These are phyloP conservation scores for Trametes hirsuta DNA, from an alignment of 1,284 basidiomycete genomes.

Conservation along the genomic window DNA sequence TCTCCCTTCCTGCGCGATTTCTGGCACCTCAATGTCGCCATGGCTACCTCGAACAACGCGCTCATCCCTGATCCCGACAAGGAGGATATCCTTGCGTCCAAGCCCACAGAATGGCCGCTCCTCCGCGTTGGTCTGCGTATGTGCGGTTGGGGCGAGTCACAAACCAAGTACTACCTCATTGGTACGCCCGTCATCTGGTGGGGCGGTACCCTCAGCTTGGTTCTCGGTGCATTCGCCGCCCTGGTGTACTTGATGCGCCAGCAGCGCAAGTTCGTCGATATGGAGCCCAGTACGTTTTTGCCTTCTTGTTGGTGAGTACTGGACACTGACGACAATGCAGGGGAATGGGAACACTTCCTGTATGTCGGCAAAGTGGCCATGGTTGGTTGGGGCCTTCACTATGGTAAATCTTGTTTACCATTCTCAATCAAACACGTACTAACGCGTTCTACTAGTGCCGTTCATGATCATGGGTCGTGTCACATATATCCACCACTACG, in stretches of 20 bases:
- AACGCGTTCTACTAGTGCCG: conserved; percentile 58
- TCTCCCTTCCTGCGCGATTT: conserved; percentile 97
- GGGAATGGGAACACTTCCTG: conserved; percentile 93
- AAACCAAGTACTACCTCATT: conserved; percentile 92
- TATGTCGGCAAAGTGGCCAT: conserved; percentile 93
- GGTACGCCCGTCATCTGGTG: conserved; percentile 96
- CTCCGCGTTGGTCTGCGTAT: conserved; percentile 89
- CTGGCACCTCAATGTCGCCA: conserved; percentile 98
- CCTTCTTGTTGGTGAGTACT: neutral
- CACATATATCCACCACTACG: conserved; percentile 90
- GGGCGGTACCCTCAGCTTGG: conserved; percentile 73
- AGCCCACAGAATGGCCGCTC: conserved; percentile 94
- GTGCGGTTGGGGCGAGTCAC: conserved; percentile 94
- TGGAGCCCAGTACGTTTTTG: conserved; percentile 71
- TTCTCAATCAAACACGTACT: neutral
- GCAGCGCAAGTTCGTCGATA: conserved; percentile 91
- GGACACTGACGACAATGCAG: conserved; percentile 28
- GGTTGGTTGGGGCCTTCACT: conserved; percentile 94
- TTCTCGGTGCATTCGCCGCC: conserved; percentile 57
- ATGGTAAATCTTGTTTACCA: conserved; percentile 51
- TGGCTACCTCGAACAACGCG: conserved; percentile 99
- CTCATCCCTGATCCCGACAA: conserved; percentile 97
- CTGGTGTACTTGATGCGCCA: conserved; percentile 79
- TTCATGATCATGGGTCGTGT: conserved; percentile 97
- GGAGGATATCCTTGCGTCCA: conserved; percentile 94